Base-by-base conservation (phyloP, 148 eudicot species). In the Cornus florida region DNA sequence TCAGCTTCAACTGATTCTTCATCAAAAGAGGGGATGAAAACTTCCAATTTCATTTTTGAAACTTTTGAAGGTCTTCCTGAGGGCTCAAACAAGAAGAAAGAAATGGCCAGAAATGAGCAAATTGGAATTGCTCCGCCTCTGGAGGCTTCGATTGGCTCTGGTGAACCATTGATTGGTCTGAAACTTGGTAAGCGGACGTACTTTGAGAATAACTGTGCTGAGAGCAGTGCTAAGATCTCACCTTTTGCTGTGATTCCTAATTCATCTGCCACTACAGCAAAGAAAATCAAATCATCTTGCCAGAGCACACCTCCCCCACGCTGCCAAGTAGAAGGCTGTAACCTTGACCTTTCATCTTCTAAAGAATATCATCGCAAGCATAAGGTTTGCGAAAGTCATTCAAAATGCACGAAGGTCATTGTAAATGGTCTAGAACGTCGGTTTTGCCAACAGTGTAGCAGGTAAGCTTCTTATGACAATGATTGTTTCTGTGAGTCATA, bases 371-470 rank as follows among this genome's bases (percentile, higher is more conserved):
- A 96, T 67, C 89, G 92, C 46, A 90, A 92, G 84, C 98, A 96
- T 82, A 79, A 90, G 86, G 95, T 96, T 73, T 96, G 99, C 82
- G 95, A 85, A 77, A 84, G 39, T 77, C 99, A 96, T 81, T 90
- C 99, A 60, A 96, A 93, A 77, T 82, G 89, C 79, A 88, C 93
- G 0, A 89, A 86, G 84, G 99, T 96, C 64, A 83, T 91, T 69
- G 89, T 96, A 10, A 86, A 78, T 66, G 99, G 99, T 50, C 72
- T 85, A 20, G 99, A 93, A 71, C 89, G 99, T 28, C 88, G 99
- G 79, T 96, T 96, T 86, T 96, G 99, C 84, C 99, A 96, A 75
- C 99, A 93, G 78, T 96, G 99, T 86, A 96, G 99, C 93, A 89
- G 99, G 99, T 92, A 83, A 86, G 77, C 77, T 50, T 73, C 81